phyloP scores from a whole-genome alignment of 1,284 basidiomycete species.

The Cryptococcus neoformans region DNA sequence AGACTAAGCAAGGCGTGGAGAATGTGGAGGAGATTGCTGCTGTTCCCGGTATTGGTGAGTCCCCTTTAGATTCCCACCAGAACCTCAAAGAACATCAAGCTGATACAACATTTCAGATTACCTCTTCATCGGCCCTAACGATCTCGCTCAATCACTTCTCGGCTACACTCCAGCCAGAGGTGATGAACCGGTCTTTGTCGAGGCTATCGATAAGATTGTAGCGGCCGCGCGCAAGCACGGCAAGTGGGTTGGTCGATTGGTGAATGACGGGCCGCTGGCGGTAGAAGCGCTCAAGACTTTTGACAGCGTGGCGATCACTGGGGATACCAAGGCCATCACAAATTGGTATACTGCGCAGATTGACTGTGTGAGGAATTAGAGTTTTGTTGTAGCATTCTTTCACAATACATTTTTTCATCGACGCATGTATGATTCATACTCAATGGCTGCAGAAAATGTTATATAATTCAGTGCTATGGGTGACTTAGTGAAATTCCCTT shows the following conservation, averaged over 20 bases:
- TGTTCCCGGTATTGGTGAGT: slow-evolving; percentile 35
- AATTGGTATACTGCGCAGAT: slow-evolving; percentile 28
- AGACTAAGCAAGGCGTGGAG: slow-evolving; percentile 28
- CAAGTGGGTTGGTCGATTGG: slow-evolving; percentile 30
- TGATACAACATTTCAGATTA: slow-evolving; percentile 19
- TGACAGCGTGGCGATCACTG: slow-evolving; percentile 23
- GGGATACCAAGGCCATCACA: slow-evolving; percentile 31
- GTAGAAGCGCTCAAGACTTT: slow-evolving; percentile 15
- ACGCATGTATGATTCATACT: not conserved
- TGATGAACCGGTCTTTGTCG: slow-evolving; percentile 30
- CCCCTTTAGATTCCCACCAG: too few relatives aligned
- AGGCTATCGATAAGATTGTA: slow-evolving; percentile 30
- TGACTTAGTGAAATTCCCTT: too few relatives aligned
- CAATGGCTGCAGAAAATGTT: not conserved
- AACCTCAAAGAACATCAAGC: not conserved
- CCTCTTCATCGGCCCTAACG: slow-evolving; percentile 42
- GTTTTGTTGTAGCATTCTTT: not conserved
- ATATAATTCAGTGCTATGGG: too few relatives aligned
- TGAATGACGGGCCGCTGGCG: slow-evolving; percentile 24
- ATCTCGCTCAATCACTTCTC: slow-evolving; percentile 35
- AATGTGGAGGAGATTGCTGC: slow-evolving; percentile 37
- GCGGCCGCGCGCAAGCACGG: slow-evolving; percentile 26
- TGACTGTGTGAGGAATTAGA: slow-evolving; percentile 8
- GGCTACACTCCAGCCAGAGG: slow-evolving; percentile 34
- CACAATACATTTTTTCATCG: not conserved